phyloP scores from a whole-genome alignment of 202 grass and related monocot genomes.

The Elaeis oleifera region DNA sequence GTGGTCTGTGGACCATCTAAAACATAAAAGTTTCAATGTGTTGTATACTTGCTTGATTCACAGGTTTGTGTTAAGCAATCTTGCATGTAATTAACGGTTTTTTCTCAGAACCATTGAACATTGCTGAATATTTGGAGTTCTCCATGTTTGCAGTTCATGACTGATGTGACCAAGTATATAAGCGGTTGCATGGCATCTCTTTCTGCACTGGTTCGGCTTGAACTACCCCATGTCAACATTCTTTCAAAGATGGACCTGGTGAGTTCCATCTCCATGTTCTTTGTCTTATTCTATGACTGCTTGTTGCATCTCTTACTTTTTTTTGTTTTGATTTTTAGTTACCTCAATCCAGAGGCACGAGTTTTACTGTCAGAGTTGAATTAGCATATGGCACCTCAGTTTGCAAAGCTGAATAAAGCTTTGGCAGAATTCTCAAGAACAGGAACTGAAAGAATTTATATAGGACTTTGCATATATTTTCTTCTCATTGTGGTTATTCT shows the following conservation, averaged over 20 bases:
- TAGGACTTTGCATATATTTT: background rate
- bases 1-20: conserved; percentile 46
- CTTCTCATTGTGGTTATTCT: background rate
- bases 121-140: too few relatives aligned
- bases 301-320: background rate
- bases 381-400: conserved; percentile 75
- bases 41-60: conserved; percentile 84
- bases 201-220: conserved; percentile 95
- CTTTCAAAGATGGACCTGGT: conserved; percentile 97
- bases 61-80: conserved; percentile 38
- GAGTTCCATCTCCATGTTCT: conserved; percentile 12
- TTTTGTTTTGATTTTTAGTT: conserved; percentile 39
- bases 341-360: conserved; percentile 72
- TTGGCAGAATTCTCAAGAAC: conserved; percentile 46
- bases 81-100: background rate
- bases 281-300: conserved; percentile 1
- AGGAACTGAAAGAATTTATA: background rate
- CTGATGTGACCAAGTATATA: conserved; percentile 93
- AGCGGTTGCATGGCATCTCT: conserved; percentile 96
- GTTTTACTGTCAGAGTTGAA: conserved; percentile 84
- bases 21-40: conserved; percentile 93
- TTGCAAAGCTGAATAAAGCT: conserved; percentile 81
- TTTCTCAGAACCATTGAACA: too few relatives aligned
- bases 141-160: conserved; percentile 59
- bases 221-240: conserved; percentile 90